Evolutionary conservation across 2,329 filamentous ascomycete genomes (phyloP).

Genomic region (Chrysosporium keratinophilum): DNA sequence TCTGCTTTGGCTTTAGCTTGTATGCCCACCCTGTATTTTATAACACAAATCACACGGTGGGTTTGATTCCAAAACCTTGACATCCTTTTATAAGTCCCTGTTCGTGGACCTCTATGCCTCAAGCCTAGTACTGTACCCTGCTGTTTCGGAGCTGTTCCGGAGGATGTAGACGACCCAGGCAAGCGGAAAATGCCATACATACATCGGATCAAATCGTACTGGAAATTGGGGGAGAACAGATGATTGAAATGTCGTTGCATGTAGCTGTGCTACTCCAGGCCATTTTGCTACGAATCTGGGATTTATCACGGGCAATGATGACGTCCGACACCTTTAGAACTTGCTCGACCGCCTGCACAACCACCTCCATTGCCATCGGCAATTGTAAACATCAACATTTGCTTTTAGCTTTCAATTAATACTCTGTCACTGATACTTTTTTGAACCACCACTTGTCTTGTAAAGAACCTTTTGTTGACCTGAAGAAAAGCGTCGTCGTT

Average conservation of each 20-base stretch:
- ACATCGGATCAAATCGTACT: too few species aligned
- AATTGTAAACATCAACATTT: background rate
- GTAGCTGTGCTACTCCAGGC: background rate
- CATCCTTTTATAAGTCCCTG: too few species aligned
- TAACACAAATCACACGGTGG: too few species aligned
- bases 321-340: constrained; percentile 2
- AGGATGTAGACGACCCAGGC: too few species aligned
- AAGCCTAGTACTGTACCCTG: too few species aligned
- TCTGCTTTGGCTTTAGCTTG: background rate
- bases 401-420: background rate
- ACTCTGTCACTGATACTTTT: background rate
- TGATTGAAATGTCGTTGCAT: background rate
- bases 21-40: background rate
- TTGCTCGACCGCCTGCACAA: background rate
- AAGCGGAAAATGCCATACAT: too few species aligned
- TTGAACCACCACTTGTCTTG: background rate
- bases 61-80: too few species aligned
- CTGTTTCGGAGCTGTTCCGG: too few species aligned
- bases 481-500: background rate
- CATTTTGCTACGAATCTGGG: background rate
- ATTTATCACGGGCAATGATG: background rate
- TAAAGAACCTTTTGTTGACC: background rate
- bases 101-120: too few species aligned
- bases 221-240: too few species aligned
- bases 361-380: background rate